Evolutionary conservation across 805 yeast genomes (phyloP), one percentile per base, ranked within the genome.

Genomic region (Kockiozyma suomiensis): DNA sequence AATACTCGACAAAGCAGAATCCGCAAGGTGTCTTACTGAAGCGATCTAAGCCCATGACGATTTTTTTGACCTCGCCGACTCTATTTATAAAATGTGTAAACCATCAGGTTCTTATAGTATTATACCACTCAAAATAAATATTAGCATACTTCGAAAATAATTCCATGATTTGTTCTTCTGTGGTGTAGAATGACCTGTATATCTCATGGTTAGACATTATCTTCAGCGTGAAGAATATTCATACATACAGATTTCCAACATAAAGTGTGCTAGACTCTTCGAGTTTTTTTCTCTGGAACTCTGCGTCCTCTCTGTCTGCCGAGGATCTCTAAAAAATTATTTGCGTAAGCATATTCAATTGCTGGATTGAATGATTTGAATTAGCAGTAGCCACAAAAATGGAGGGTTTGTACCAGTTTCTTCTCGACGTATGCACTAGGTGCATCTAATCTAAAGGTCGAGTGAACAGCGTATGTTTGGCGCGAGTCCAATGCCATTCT

Each of bases 1-100:
- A 81, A 72, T 86, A 94, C 48, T 90, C 87, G 41, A 94, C 91
- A 72, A 94, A 94, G 72, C 97, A 92, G 73, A 94, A 93, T 17
- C 99, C 98, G 72, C 98, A 92, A 1, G 99, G 99, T 1, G 97
- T 92, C 69, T 86, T 84, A 66, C 88, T 87, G 72, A 86, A 86
- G 66, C 97, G 81, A 73, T 94, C 97, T 38, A 94, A 81, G 0
- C 99, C 99, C 98, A 94, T 94, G 53, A 93, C 85, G 43, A 92
- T 88, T 69, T 87, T 80, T 66, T 83, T 83, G 41, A 93, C 85
- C 15, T 82, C 78, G 0, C 97, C 98, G 25, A 69, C 74, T 57
- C 65, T 65, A 56, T 4, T 26, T 37, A 7, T 33, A 23, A 25
- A 12, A 13, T 51, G 5, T n/a, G n/a, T n/a, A n/a, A n/a, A n/a